Evolutionary conservation across 768 basidiomycete genomes (phyloP).

Genomic region (Hypsizygus marmoreus): DNA sequence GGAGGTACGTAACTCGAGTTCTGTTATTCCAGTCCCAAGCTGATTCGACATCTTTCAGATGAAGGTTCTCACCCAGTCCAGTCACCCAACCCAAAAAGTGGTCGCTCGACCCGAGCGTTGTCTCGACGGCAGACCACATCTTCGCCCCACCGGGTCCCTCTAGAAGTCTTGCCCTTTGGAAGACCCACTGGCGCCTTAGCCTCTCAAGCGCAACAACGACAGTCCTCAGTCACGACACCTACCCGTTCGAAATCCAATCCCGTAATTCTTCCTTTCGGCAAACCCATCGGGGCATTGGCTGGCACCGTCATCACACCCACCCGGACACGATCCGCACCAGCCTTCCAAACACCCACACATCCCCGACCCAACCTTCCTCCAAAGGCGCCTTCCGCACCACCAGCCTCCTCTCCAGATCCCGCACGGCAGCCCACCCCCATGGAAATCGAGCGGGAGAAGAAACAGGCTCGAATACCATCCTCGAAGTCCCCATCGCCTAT

Average conservation of each 20-base stretch:
- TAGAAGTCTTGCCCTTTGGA: conserved; percentile 8
- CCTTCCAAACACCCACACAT: conserved; percentile 13
- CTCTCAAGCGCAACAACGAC: conserved; percentile 9
- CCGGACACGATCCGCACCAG: conserved; percentile 14
- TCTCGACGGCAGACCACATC: too few species aligned
- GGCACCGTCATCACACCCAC: conserved; percentile 10
- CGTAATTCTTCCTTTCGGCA: conserved; percentile 11
- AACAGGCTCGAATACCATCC: conserved; percentile 51
- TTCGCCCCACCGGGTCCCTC: conserved; percentile 6
- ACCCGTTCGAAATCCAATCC: conserved; percentile 5
- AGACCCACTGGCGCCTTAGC: conserved; percentile 5
- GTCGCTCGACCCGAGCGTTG: too few species aligned
- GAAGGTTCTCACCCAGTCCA: too few species aligned
- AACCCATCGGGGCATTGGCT: conserved; percentile 13
- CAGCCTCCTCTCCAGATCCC: conserved; percentile 4
- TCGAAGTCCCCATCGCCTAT: conserved; percentile 60
- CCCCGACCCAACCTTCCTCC: conserved; percentile 13
- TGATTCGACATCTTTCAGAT: too few species aligned
- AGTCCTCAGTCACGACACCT: conserved; percentile 8
- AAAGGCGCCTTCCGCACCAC: conserved; percentile 5
- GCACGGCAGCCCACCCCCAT: conserved; percentile 17
- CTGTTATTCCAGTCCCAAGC: background rate
- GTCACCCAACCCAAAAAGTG: too few species aligned
- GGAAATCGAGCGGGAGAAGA: conserved; percentile 27
- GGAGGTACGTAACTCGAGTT: background rate